Percentiles rank a stretch among this genome's conserved stretches.
Evolutionary conservation across 1,284 basidiomycete species (phyloP).

Genomic region (Malassezia caprae): DNA sequence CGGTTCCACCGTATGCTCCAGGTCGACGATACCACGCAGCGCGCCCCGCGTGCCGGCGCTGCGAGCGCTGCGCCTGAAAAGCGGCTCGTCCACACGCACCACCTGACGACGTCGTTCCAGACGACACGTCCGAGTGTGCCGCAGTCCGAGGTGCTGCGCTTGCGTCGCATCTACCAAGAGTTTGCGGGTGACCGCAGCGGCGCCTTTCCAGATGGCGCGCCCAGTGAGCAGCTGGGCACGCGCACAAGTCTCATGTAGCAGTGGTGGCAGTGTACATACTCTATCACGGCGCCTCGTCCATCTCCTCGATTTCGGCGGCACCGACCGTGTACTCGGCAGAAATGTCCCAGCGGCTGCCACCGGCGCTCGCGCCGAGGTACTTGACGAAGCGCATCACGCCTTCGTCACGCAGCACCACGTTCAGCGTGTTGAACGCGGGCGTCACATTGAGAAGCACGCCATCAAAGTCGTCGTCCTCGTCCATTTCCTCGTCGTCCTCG

Average conservation of each 20-base stretch:
- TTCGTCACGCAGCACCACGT: constrained; percentile 82
- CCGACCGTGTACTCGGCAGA: constrained; percentile 41
- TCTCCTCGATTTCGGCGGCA: constrained; percentile 35
- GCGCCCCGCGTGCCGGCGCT: not conserved
- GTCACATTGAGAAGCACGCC: constrained; percentile 78
- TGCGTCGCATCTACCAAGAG: constrained; percentile 31
- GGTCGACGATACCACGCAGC: not conserved
- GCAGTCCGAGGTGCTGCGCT: constrained; percentile 27
- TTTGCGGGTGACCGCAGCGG: constrained; percentile 43
- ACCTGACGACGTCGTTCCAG: constrained; percentile 32
- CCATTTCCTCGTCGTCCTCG: constrained; percentile 49
- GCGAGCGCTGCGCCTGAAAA: constrained; percentile 10
- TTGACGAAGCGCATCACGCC: constrained; percentile 61
- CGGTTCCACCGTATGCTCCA: constrained; percentile 10
- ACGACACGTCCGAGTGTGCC: constrained; percentile 43
- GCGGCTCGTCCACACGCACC: constrained; percentile 26
- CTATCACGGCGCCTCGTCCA: constrained; percentile 13
- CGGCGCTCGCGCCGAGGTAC: constrained; percentile 38
- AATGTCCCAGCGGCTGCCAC: constrained; percentile 45
- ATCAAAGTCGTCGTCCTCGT: constrained; percentile 59
- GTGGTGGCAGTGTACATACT: constrained; percentile 1
- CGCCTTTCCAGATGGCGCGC: constrained; percentile 37
- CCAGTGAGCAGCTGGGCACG: constrained; percentile 33
- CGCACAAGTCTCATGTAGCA: constrained; percentile 40
- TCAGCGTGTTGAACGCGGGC: constrained; percentile 78